phyloP scores from a whole-genome alignment of 2,329 filamentous ascomycete genomes.

The Malbranchea cinnamomea region DNA sequence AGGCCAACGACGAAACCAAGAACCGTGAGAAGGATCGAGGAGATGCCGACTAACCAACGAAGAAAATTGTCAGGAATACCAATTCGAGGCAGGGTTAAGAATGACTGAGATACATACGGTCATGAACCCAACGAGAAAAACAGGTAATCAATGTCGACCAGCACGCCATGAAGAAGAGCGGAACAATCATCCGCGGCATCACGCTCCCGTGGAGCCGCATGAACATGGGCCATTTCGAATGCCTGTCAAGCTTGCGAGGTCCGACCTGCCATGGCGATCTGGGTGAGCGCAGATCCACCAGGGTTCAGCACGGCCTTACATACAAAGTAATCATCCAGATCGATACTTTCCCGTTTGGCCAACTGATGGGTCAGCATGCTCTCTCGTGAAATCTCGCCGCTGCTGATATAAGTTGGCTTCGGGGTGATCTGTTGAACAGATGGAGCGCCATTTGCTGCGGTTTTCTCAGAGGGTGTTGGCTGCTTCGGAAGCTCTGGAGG shows the following conservation, averaged over 20 bases:
- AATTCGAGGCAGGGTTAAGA: conserved; percentile 3
- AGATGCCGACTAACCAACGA: conserved; percentile 35
- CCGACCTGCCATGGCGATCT: conserved; percentile 15
- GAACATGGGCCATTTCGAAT: conserved; percentile 65
- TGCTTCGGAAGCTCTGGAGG: too few relatives aligned
- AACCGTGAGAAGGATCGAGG: conserved; percentile 52
- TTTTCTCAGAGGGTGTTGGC: too few relatives aligned
- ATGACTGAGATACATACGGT: conserved; percentile 16
- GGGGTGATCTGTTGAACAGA: conserved; percentile 5
- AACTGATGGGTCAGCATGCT: conserved; percentile 9
- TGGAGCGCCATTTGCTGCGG: not conserved
- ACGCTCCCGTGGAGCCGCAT: conserved; percentile 64
- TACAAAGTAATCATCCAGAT: conserved; percentile 49
- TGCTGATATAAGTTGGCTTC: conserved; percentile 9
- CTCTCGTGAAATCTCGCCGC: conserved; percentile 5
- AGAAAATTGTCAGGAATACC: conserved; percentile 6
- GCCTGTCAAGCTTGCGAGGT: conserved; percentile 54
- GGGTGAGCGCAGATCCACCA: not conserved
- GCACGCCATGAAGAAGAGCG: conserved; percentile 43
- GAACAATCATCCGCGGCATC: conserved; percentile 58
- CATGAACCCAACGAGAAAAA: conserved; percentile 34
- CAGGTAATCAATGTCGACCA: conserved; percentile 54
- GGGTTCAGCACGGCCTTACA: conserved; percentile 10
- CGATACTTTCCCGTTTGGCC: conserved; percentile 19
- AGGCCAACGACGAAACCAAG: conserved; percentile 71